Conservation (phyloP, 2,329 filamentous ascomycete species). For the Triangularia setosa region DNA sequence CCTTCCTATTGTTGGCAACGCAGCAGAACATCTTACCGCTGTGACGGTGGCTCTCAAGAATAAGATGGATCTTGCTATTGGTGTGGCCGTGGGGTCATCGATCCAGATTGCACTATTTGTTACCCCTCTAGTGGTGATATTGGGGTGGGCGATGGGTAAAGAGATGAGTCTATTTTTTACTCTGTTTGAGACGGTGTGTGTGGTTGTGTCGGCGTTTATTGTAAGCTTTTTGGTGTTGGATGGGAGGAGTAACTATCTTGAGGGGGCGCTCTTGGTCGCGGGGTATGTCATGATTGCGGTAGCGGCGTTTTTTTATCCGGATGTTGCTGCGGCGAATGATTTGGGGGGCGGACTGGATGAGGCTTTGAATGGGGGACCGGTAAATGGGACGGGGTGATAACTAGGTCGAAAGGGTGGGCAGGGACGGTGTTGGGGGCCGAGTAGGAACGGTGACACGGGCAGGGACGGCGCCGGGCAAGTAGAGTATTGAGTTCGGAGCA, state of each 20-base stretch:
- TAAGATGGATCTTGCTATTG: slow-evolving; percentile 72
- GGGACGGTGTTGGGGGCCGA: background rate
- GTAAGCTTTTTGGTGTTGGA: slow-evolving; percentile 86
- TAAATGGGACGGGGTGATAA: background rate
- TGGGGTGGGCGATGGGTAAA: slow-evolving; percentile 64
- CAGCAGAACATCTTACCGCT: slow-evolving; percentile 69
- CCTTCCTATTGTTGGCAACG: slow-evolving; percentile 69
- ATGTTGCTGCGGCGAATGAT: slow-evolving; percentile 16
- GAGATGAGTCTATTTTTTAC: slow-evolving; percentile 80
- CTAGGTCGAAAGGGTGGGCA: background rate
- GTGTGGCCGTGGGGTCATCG: slow-evolving; percentile 65
- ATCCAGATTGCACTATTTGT: slow-evolving; percentile 71
- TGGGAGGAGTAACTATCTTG: slow-evolving; percentile 81
- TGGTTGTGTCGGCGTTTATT: slow-evolving; percentile 80
- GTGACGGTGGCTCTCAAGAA: slow-evolving; percentile 69
- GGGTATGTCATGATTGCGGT: slow-evolving; percentile 66
- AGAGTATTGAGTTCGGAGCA: background rate
- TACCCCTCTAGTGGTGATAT: slow-evolving; percentile 64
- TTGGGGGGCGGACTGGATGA: background rate
- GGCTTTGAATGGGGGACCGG: background rate
- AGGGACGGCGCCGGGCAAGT: background rate
- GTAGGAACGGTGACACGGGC: background rate
- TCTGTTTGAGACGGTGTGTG: slow-evolving; percentile 80
- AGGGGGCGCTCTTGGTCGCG: slow-evolving; percentile 66
- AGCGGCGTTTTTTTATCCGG: slow-evolving; percentile 64